Base-by-base conservation (phyloP, 1,284 basidiomycete genomes). In the Coniferiporia sulphurascens region DNA sequence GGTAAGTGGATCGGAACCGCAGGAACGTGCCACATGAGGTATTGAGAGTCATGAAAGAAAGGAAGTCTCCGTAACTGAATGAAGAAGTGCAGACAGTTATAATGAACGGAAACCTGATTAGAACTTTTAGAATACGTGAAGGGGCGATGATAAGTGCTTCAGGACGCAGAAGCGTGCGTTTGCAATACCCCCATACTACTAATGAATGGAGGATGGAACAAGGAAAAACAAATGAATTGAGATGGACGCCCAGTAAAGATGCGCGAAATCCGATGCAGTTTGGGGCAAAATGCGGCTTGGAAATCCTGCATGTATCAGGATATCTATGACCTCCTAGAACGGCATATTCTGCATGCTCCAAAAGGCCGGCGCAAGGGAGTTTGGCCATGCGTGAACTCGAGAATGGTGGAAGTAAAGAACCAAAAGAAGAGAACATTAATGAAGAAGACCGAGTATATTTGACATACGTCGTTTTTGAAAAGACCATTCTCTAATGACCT, bases 401-500 rank as follows among this genome's bases (percentile, higher is more conserved):
- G n/a, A 12, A 19, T 9, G 44, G 8, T 9, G 44, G 19, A n/a
- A 21, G 44, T n/a, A 46, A 9, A 46, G 17, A 21, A 4, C 44
- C 12, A 21, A 46, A n/a, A 46, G 17, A 21, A 17, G 3, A n/a
- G 41, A 13, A 43, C 41, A n/a, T 3, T 13, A 9, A 21, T 46
- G 2, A 46, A 62, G 21, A 52, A 55, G 19, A 46, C 21, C 21
- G 15, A 12, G 38, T 3, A 22, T n/a, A 48, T 21, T 13, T 4
- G 13, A 67, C 72, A 60, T 52, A 88, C 87, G 52, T 86, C 81
- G 66, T 86, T 83, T 58, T 77, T 76, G 66, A 90, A 84, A 1
- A 89, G 66, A 13, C 86, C 87, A 45, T 77, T 77, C 66, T 86
- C 78, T 53, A 86, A 66, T 3, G 89, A 91, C 86, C 88, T 91